Evolutionary conservation across 73 alveolate genomes (phyloP).

Genomic region (Paramecium octaurelia): DNA sequence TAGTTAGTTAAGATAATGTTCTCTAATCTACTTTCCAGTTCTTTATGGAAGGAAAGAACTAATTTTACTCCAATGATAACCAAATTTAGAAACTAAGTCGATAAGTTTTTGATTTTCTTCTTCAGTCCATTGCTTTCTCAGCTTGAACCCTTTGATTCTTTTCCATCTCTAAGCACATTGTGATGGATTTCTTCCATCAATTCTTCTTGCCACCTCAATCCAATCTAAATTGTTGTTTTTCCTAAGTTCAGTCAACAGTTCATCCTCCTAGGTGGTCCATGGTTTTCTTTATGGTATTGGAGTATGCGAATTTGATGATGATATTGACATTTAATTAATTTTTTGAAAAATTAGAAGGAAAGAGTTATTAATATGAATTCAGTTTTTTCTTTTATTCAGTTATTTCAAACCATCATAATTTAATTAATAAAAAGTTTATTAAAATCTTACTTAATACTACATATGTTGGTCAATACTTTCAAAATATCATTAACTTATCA

Average conservation of each 20-base stretch:
- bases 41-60: conserved; percentile 28
- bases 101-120: conserved; percentile 43
- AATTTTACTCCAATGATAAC: conserved; percentile 57
- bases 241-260: conserved; percentile 35
- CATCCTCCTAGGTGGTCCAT: conserved; percentile 58
- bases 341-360: background rate
- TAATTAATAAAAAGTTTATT: background rate
- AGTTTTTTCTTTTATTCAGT: conserved; percentile 46
- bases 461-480: background rate
- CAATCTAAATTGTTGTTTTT: conserved; percentile 30
- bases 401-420: background rate
- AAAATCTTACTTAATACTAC: background rate
- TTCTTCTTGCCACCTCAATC: conserved; percentile 57
- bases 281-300: conserved; percentile 43
- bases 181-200: conserved; percentile 60
- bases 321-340: background rate
- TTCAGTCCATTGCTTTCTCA: conserved; percentile 60
- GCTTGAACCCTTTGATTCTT: conserved; percentile 52
- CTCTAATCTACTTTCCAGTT: conserved; percentile 59
- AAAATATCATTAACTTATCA: background rate
- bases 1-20: conserved; percentile 52
- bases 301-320: conserved; percentile 9
- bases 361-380: background rate
- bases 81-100: conserved; percentile 33
- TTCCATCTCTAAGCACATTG: conserved; percentile 65